Evolutionary conservation across 805 yeast species (phyloP).

Genomic region (Candida berthetii): DNA sequence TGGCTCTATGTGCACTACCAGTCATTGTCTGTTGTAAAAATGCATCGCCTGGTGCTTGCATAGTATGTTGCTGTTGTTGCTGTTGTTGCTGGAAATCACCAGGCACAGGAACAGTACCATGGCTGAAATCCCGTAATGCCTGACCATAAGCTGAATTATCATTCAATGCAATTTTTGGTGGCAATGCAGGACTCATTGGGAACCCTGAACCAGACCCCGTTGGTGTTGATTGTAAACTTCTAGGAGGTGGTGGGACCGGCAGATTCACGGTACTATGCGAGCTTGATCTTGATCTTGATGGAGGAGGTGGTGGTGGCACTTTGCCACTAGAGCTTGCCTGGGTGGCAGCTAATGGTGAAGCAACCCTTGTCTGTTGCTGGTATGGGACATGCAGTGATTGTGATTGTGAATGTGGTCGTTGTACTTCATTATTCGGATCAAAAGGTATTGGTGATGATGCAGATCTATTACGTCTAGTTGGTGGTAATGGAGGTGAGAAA

Average conservation of each 20-base stretch:
- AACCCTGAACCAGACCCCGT: neutral
- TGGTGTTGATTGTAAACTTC: neutral
- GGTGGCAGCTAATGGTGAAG: slow-evolving; percentile 29
- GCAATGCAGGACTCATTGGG: slow-evolving; percentile 11
- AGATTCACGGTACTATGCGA: slow-evolving; percentile 11
- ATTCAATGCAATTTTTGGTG: slow-evolving; percentile 13
- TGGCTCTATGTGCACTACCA: slow-evolving; percentile 2
- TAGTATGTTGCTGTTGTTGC: slow-evolving; percentile 14
- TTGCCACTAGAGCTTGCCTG: slow-evolving; percentile 16
- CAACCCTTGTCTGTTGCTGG: too few species aligned
- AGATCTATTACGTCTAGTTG: slow-evolving; percentile 12
- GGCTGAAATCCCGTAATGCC: slow-evolving; percentile 8
- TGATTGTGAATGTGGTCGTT: slow-evolving; percentile 10
- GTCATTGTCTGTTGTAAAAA: neutral
- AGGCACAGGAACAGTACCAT: neutral
- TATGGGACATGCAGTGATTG: slow-evolving; percentile 8
- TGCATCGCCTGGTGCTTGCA: slow-evolving; percentile 14
- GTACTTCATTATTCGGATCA: slow-evolving; percentile 6
- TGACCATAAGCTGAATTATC: slow-evolving; percentile 5
- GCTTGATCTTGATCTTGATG: slow-evolving; percentile 30
- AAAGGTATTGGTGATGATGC: slow-evolving; percentile 16
- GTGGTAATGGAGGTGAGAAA: slow-evolving; percentile 3
- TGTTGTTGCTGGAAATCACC: slow-evolving; percentile 1
- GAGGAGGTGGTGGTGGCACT: slow-evolving; percentile 34
- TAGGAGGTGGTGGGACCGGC: slow-evolving; percentile 14